phyloP scores from a whole-genome alignment of 305 asterid genomes.

The Fraxinus baroniana region DNA sequence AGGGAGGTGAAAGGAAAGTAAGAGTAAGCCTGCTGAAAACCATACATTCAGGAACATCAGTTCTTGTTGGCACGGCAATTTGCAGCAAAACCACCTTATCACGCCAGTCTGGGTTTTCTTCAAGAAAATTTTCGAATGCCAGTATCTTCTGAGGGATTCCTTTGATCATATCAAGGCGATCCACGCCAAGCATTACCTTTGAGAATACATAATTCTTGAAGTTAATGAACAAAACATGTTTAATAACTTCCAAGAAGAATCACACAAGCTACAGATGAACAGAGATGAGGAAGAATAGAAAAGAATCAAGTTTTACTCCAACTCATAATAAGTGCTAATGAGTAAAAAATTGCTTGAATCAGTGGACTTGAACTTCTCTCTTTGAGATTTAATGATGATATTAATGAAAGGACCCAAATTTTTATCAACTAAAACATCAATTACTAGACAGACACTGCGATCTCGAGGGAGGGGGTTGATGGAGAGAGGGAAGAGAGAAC shows the following conservation, averaged over 20 bases:
- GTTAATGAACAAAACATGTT: not conserved
- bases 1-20: conserved; percentile 4
- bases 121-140: conserved; percentile 92
- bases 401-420: not conserved
- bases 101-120: conserved; percentile 77
- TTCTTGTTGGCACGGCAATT: conserved; percentile 96
- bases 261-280: conserved; percentile 3
- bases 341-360: conserved; percentile 10
- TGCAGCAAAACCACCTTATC: conserved; percentile 92
- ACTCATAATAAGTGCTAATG: not conserved
- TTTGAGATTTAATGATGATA: not conserved
- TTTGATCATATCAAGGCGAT: conserved; percentile 94
- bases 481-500: conserved; percentile 11
- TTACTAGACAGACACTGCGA: not conserved
- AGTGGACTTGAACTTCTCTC: not conserved
- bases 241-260: not conserved
- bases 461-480: not conserved
- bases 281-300: not conserved
- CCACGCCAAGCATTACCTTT: conserved; percentile 94
- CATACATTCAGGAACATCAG: conserved; percentile 95
- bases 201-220: conserved; percentile 14
- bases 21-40: conserved; percentile 26
- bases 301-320: not conserved
- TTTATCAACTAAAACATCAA: conserved; percentile 1
- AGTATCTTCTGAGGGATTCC: conserved; percentile 93